phyloP scores from a whole-genome alignment of 2,329 filamentous ascomycete genomes.

The Knoxdaviesia proteae region DNA sequence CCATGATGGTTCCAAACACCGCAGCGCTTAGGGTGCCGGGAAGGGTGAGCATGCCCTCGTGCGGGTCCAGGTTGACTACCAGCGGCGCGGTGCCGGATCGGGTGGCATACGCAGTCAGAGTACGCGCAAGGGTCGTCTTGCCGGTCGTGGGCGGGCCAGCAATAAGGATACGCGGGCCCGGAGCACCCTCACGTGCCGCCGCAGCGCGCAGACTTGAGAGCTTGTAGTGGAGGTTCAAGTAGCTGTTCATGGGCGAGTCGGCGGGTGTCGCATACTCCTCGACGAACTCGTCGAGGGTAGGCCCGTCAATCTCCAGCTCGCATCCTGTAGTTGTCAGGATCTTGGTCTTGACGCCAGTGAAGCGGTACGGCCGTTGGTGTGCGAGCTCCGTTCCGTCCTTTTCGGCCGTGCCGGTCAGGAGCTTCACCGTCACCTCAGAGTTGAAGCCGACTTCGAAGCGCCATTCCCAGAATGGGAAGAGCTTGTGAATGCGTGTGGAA shows the following conservation, averaged over 20 bases:
- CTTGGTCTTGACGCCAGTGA: constrained; percentile 65
- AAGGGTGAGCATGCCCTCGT: constrained; percentile 56
- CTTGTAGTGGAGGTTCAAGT: constrained; percentile 74
- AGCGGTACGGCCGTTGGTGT: constrained; percentile 56
- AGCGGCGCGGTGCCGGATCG: constrained; percentile 54
- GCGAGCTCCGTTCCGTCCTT: constrained; percentile 91
- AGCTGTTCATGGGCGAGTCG: constrained; percentile 62
- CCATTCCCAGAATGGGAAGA: constrained; percentile 53
- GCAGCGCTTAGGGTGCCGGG: constrained; percentile 70
- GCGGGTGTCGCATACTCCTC: constrained; percentile 47
- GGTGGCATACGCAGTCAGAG: constrained; percentile 60
- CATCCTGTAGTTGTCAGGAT: constrained; percentile 89
- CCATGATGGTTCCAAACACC: constrained; percentile 72
- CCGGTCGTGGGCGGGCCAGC: constrained; percentile 60
- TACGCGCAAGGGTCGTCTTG: constrained; percentile 65
- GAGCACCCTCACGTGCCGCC: constrained; percentile 22
- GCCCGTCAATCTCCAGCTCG: constrained; percentile 54
- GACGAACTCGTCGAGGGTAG: constrained; percentile 28
- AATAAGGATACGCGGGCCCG: constrained; percentile 68
- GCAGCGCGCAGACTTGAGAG: constrained; percentile 52
- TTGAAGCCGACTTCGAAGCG: constrained; percentile 48
- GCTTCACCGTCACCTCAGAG: constrained; percentile 26
- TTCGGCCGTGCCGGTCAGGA: constrained; percentile 69
- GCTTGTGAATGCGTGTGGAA: constrained; percentile 23
- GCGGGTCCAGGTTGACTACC: constrained; percentile 67